Base-by-base conservation (phyloP, 208 protist species). In the Polymyxa betae region DNA sequence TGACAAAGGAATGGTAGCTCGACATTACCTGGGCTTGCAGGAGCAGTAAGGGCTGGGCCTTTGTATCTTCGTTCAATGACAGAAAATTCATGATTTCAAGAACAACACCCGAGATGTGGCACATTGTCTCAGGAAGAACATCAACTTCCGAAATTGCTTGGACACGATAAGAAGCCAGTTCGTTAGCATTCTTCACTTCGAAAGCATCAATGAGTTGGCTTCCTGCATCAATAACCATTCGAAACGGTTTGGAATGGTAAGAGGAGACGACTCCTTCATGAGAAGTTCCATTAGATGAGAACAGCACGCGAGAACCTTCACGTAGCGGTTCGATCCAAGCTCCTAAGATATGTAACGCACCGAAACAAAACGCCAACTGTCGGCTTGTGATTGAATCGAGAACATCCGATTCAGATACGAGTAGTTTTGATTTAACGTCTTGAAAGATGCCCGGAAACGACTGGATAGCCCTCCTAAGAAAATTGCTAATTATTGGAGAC, bases 291-390 rank as follows among this genome's bases (percentile, higher is more conserved):
- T 35, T 45, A 82, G 5, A n/a, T n/a, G 5, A n/a, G 35, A 82
- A 82, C 5, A n/a, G 10, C 5, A 82, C 40, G 10, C 72, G 72
- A 82, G 16, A 5, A 43, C 72, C 72, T 82, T 82, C 72, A 35
- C 72, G 72, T 12, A 82, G 35, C 40, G 72, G 72, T 43, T 82
- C 72, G n/a, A 82, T 82, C 72, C 72, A 82, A 45, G 72, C 5
- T 16, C 72, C 72, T 12, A 82, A 20, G 5, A 82, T n/a, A n/a
- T 12, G 5, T 45, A 82, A n/a, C 10, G 72, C 72, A 20, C 72
- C 72, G n/a, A 82, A 43, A 12, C 16, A 5, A 35, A 82, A 5
- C 5, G 40, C n/a, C 16, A 82, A 35, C 10, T n/a, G 16, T 5
- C 40, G n/a, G n/a, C 5, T 24, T 29, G 5, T 60, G 24, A 29